Evolutionary conservation across 805 yeast genomes (phyloP).

Genomic region (Candida methanosorbosa): DNA sequence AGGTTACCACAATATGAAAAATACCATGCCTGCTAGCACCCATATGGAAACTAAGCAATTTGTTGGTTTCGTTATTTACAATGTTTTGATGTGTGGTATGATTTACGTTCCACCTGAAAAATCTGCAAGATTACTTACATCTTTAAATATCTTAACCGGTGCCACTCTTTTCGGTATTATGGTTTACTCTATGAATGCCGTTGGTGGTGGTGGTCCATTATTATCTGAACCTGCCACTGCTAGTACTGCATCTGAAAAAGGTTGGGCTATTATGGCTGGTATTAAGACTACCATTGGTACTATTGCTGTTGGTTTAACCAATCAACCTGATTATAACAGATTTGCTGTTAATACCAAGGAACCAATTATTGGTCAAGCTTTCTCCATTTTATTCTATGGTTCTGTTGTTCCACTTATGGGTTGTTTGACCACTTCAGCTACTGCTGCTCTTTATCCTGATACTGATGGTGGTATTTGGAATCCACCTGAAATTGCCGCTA

Average conservation of each 20-base stretch:
- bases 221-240: constrained; percentile 5
- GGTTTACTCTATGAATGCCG: constrained; percentile 17
- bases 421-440: constrained; percentile 33
- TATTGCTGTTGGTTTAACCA: constrained; percentile 29
- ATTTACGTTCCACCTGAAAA: constrained; percentile 36
- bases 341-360: too few species aligned
- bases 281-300: constrained; percentile 31
- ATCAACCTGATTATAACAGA: constrained; percentile 27
- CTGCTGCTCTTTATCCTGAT: constrained; percentile 20
- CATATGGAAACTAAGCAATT: constrained; percentile 32
- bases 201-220: constrained; percentile 13
- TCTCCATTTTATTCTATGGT: constrained; percentile 29
- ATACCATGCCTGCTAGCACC: constrained; percentile 28
- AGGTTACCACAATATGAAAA: constrained; percentile 27
- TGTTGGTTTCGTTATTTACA: constrained; percentile 36
- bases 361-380: constrained; percentile 21
- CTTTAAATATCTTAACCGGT: too few species aligned
- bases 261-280: constrained; percentile 34
- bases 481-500: constrained; percentile 31
- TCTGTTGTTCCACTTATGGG: constrained; percentile 37
- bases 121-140: constrained; percentile 6
- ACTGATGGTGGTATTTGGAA: constrained; percentile 30
- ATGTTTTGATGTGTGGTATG: constrained; percentile 31
- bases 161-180: constrained; percentile 26
- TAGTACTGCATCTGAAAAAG: constrained; percentile 11